Percentiles rank a stretch among this genome's conserved stretches.
These are phyloP conservation scores for Candida boidinii DNA, from an alignment of 805 yeast genomes.

Conservation along the genomic window DNA sequence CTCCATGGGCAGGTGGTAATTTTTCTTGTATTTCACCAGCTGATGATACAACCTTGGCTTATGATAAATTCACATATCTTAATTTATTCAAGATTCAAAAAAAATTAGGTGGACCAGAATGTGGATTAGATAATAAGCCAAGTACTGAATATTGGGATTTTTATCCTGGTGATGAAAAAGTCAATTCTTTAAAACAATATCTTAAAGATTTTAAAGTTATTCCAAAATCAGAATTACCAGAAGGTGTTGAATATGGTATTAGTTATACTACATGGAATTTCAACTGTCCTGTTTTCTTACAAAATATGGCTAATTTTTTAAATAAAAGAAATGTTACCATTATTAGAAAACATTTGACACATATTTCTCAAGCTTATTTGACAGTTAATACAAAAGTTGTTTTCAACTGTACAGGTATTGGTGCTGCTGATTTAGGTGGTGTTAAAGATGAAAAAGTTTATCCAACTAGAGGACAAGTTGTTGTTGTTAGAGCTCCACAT, in stretches of 20 bases:
- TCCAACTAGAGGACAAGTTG: conserved; percentile 78
- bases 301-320: conserved; percentile 36
- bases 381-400: conserved; percentile 31
- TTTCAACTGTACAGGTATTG: conserved; percentile 74
- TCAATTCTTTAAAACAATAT: conserved; percentile 38
- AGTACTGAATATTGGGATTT: conserved; percentile 54
- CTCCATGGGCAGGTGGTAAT: conserved; percentile 76
- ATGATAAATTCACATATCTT: conserved; percentile 50
- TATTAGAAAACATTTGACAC: conserved; percentile 34
- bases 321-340: conserved; percentile 42
- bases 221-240: conserved; percentile 32
- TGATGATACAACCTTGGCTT: conserved; percentile 39
- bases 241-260: conserved; percentile 49
- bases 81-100: conserved; percentile 34
- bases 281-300: conserved; percentile 58
- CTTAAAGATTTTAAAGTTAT: conserved; percentile 37
- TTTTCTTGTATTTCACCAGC: conserved; percentile 54
- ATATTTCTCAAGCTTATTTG: conserved; percentile 47
- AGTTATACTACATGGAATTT: conserved; percentile 56
- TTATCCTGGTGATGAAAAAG: conserved; percentile 35
- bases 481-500: conserved; percentile 64
- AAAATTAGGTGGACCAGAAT: conserved; percentile 39
- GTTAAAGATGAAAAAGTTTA: conserved; percentile 52
- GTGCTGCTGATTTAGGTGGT: conserved; percentile 57
- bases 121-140: conserved; percentile 48